Evolutionary conservation across 805 yeast species (phyloP).

Genomic region (Saccharomycopsis babjevae): DNA sequence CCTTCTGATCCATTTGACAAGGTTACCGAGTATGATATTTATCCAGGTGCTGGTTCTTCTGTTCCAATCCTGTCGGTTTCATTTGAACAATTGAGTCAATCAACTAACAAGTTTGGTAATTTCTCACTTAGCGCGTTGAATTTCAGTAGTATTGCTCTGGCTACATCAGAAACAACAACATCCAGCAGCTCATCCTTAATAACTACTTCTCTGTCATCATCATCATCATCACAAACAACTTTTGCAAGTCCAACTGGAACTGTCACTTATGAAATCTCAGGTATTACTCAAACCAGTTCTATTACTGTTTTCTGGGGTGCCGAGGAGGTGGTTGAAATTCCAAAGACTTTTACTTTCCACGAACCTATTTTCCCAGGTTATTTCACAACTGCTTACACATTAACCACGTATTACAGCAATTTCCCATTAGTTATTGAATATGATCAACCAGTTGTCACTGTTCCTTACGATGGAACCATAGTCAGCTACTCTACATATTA

Average conservation of each 20-base stretch:
- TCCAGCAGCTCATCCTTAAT: background rate
- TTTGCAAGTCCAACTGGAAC: background rate
- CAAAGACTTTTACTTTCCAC: background rate
- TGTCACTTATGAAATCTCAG: background rate
- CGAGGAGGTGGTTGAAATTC: background rate
- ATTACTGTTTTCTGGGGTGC: background rate
- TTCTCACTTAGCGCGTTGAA: no score
- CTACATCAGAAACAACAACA: background rate
- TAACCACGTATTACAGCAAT: background rate
- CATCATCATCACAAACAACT: background rate
- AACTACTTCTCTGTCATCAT: background rate
- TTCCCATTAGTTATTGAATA: background rate
- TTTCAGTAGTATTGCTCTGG: no score
- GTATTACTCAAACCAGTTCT: background rate
- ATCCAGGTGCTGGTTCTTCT: background rate
- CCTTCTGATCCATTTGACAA: background rate
- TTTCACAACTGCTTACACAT: background rate
- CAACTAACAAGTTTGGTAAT: background rate
- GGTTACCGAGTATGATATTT: background rate
- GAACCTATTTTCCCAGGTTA: background rate
- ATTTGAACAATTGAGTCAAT: background rate
- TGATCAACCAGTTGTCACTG: background rate
- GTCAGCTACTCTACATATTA: background rate
- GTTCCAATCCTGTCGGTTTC: background rate
- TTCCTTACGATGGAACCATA: background rate